A percentile compares a stretch with the other conserved stretches of the same genome.
These are phyloP conservation scores for Ceriops tagal DNA, from an alignment of 345 rosid genomes.

Conservation along the genomic window DNA sequence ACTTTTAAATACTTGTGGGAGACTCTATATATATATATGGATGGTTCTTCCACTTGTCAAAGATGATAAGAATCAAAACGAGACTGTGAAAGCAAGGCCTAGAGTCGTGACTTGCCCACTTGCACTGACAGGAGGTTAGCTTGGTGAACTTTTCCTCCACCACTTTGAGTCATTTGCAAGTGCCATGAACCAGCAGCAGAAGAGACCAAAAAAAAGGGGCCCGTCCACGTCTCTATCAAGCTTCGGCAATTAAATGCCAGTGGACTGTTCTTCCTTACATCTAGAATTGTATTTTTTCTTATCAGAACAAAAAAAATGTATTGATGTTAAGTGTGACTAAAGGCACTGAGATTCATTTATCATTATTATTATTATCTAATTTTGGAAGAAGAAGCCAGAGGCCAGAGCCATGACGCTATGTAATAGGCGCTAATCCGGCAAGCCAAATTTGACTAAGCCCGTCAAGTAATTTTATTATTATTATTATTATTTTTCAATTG, in stretches of 20 bases:
- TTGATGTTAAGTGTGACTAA: no score
- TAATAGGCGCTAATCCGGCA: no score
- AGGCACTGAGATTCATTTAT: no score
- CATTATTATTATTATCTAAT: no score
- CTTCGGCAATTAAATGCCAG: not conserved
- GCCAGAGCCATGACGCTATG: no score
- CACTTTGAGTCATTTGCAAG: conserved; percentile 5
- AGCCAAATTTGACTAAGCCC: no score
- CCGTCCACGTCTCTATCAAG: not conserved
- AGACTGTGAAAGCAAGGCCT: not conserved
- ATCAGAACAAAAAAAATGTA: no score
- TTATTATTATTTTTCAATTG: no score
- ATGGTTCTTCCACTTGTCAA: not conserved
- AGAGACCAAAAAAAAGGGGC: not conserved
- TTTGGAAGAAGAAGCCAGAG: no score
- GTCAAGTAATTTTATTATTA: no score
- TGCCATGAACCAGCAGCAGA: not conserved
- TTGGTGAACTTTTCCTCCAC: not conserved
- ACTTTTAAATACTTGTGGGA: not conserved
- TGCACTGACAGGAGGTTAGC: conserved; percentile 2
- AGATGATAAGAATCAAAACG: not conserved
- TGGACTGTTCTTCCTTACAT: no score
- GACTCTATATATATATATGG: not conserved
- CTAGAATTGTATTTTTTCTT: no score
- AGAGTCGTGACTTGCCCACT: not conserved